Conservation (phyloP, 192 early-diverging fungal species). For the Oehlia diaphana region DNA sequence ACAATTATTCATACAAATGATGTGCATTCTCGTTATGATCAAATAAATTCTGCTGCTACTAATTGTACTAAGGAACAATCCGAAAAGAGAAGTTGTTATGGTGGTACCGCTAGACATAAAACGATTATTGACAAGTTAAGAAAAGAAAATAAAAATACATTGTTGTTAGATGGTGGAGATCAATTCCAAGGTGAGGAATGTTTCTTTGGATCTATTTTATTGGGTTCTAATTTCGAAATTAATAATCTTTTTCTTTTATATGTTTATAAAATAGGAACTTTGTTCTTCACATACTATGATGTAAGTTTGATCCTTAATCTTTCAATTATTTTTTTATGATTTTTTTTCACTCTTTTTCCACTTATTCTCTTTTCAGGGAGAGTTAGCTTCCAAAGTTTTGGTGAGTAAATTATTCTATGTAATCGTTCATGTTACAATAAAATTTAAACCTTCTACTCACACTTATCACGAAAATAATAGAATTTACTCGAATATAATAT, state of each 20-base stretch:
- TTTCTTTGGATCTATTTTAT: neutral
- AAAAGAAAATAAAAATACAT: conserved; percentile 43
- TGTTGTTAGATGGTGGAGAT: conserved; percentile 80
- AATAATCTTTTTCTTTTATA: neutral
- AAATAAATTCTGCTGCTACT: conserved; percentile 37
- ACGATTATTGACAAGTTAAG: conserved; percentile 57
- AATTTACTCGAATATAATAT: conserved; percentile 67
- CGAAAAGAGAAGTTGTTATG: conserved; percentile 39
- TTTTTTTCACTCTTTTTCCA: neutral
- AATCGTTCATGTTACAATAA: neutral
- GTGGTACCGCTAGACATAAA: conserved; percentile 66
- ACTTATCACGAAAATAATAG: neutral
- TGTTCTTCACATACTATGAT: conserved; percentile 68
- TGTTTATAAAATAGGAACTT: conserved; percentile 44
- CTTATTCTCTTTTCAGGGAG: conserved; percentile 37
- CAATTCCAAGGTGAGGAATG: conserved; percentile 39
- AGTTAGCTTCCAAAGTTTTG: conserved; percentile 55
- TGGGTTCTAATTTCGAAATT: neutral
- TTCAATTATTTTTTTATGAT: neutral
- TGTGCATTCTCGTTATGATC: conserved; percentile 40
- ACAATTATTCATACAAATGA: conserved; percentile 49
- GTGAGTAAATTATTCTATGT: neutral
- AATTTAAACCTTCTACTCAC: neutral
- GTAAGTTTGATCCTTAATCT: conserved; percentile 21
- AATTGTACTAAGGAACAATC: conserved; percentile 36